Evolutionary conservation across 345 rosid species (phyloP).

Genomic region (Excoecaria cochinchinensis): DNA sequence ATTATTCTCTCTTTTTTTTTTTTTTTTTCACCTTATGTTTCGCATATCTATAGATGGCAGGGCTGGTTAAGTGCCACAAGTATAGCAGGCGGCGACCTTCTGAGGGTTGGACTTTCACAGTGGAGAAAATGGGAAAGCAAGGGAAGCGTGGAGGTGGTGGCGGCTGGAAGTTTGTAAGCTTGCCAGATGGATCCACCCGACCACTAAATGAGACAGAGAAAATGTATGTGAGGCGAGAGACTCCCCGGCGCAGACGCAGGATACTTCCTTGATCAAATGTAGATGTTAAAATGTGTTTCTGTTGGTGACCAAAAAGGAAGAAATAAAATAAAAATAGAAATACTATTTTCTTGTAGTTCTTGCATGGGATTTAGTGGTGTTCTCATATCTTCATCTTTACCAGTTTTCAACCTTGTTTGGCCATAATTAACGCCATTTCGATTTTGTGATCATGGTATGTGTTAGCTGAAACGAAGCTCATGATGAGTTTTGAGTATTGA

Average conservation of each 20-base stretch:
- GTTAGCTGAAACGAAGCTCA: too few relatives aligned
- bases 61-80: slow-evolving; percentile 77
- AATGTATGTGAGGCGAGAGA: slow-evolving; percentile 80
- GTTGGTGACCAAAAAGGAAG: neutral
- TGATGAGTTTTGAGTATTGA: too few relatives aligned
- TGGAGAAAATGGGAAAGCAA: slow-evolving; percentile 71
- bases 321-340: neutral
- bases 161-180: slow-evolving; percentile 92
- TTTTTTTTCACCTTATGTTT: neutral
- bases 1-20: neutral
- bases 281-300: neutral
- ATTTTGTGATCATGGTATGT: too few relatives aligned
- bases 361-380: neutral
- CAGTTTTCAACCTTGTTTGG: neutral
- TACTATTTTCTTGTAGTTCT: too few relatives aligned
- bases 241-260: slow-evolving; percentile 73
- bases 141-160: slow-evolving; percentile 93
- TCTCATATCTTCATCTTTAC: neutral
- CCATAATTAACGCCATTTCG: too few relatives aligned
- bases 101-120: slow-evolving; percentile 86
- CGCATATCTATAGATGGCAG: slow-evolving; percentile 52
- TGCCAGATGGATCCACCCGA: slow-evolving; percentile 89
- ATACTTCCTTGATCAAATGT: slow-evolving; percentile 58
- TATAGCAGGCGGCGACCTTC: slow-evolving; percentile 77
- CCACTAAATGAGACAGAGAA: slow-evolving; percentile 78